Evolutionary conservation across 1,139 yeast genomes (phyloP), one percentile per base, ranked within the genome.

Genomic region (Nakaseomyces sp.): DNA sequence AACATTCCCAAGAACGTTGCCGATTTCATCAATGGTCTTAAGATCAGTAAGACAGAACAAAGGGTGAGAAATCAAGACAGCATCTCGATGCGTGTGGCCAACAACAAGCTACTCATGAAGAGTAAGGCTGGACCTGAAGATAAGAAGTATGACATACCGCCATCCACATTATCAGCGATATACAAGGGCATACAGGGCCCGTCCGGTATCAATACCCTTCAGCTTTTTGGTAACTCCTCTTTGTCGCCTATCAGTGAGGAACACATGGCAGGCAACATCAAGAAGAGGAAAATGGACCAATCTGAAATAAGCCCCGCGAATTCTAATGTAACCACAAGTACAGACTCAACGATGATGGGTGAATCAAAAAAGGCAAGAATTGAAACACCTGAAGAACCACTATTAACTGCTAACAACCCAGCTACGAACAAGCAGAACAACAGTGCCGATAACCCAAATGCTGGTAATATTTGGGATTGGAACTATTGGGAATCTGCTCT

Each of bases 401-500:
- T 57, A 43, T 43, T 51, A 12, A 42, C 47, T 10, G 38, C 38
- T 22, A 50, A 49, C 18, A 46, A 51, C 19, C 44, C 30, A 10
- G 24, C 37, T 20, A 28, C 33, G n/a, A 12, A 8, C 12, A 89
- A 6, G 85, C 68, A 33, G 72, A 65, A 55, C 91, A 72, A 74
- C 89, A 74, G 63, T 84, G 79, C 68, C 89, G 73, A 68, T 87
- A 78, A 43, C 68, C 32, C 26, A 19, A 36, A 28, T 12, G 17
- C 24, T 31, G 43, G 40, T 16, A 56, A 53, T 37, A 48, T 58
- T 18, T 60, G 65, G 65, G 56, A 60, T 44, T 60, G 65, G 65
- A 53, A 51, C 28, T 59, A 50, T 40, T 60, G 65, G 65, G 48
- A 37, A 18, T 33, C 35, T 30, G 37, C 37, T 13, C 9, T 30